phyloP scores from a whole-genome alignment of 1,284 basidiomycete genomes.

The Ustilago sp. region DNA sequence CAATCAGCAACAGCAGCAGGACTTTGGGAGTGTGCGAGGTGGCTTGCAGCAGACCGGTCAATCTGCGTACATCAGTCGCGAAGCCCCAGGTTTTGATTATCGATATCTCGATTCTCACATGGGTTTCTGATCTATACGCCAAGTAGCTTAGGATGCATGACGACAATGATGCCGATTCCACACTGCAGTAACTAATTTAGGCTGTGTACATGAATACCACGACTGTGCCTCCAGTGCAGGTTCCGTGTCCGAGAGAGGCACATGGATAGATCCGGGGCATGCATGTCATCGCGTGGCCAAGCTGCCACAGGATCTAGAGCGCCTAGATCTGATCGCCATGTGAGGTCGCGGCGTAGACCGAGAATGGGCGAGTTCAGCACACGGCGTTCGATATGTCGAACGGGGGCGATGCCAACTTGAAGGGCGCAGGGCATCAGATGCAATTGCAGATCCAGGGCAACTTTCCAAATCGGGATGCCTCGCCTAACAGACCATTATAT shows the following conservation, averaged over 20 bases:
- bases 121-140: conserved; percentile 32
- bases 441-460: background rate
- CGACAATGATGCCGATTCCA: background rate
- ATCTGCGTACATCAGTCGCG: conserved; percentile 3
- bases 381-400: background rate
- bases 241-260: background rate
- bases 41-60: background rate
- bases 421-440: background rate
- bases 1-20: conserved; percentile 5
- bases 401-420: background rate
- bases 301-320: background rate
- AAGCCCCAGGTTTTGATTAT: conserved; percentile 37
- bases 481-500: background rate
- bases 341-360: background rate
- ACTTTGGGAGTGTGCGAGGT: background rate
- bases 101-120: conserved; percentile 50
- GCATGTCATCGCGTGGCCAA: background rate
- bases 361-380: background rate
- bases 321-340: background rate
- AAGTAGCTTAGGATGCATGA: conserved; percentile 7
- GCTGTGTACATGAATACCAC: background rate
- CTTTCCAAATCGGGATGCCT: background rate
- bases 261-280: conserved; percentile 1
- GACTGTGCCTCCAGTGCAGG: background rate
- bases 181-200: background rate